These are phyloP conservation scores for Scenedesmus sp. DNA, from an alignment of 163 green algal species.

Conservation along the genomic window DNA sequence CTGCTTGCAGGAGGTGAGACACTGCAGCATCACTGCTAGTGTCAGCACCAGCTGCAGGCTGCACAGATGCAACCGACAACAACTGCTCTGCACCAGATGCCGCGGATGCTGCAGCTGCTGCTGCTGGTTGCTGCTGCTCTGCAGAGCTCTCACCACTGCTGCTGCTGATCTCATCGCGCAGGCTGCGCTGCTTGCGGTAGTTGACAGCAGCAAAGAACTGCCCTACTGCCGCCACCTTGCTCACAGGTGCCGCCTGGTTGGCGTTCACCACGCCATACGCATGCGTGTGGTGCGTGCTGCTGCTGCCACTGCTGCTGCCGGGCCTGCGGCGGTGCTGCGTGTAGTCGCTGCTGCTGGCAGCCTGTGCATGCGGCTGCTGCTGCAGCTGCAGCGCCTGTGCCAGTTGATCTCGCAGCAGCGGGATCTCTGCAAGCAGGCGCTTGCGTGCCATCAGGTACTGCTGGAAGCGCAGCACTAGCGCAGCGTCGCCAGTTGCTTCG, in stretches of 20 bases:
- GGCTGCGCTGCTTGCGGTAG: slow-evolving; percentile 32
- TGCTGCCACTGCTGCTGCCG: slow-evolving; percentile 9
- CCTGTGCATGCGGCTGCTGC: slow-evolving; percentile 8
- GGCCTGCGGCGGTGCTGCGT: neutral
- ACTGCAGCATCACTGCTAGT: neutral
- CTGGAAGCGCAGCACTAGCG: slow-evolving; percentile 29
- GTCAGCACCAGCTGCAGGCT: neutral
- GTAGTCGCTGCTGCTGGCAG: neutral
- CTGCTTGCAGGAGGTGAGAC: slow-evolving; percentile 22
- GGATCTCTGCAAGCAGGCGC: slow-evolving; percentile 48
- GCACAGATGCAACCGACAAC: neutral
- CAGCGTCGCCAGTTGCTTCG: slow-evolving; percentile 41
- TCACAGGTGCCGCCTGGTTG: slow-evolving; percentile 27
- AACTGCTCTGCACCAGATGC: neutral
- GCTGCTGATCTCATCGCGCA: neutral
- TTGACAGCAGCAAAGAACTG: slow-evolving; percentile 51
- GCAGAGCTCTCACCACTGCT: slow-evolving; percentile 1
- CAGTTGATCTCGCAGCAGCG: slow-evolving; percentile 45
- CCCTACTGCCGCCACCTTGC: slow-evolving; percentile 16
- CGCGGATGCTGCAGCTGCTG: neutral
- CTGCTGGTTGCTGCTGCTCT: slow-evolving; percentile 20
- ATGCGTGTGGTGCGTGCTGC: neutral
- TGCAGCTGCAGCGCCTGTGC: neutral
- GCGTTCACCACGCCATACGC: slow-evolving; percentile 24
- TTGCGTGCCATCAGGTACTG: slow-evolving; percentile 44